These are phyloP conservation scores for Capronia epimyces DNA, from an alignment of 2,329 filamentous ascomycete genomes.

Conservation along the genomic window DNA sequence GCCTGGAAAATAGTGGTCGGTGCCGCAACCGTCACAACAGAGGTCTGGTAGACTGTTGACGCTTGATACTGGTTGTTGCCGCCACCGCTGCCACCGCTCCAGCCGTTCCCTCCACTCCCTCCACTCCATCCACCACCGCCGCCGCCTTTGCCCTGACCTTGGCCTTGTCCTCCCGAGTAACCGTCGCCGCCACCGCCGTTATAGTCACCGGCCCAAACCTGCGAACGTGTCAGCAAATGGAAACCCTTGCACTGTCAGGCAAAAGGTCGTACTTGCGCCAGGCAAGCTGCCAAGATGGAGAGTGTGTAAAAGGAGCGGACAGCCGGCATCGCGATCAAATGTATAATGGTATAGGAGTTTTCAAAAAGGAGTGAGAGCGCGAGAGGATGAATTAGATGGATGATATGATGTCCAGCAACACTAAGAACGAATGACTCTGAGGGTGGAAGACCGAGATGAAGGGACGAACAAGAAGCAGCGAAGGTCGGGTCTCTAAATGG, in stretches of 20 bases:
- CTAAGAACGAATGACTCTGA: constrained; percentile 23
- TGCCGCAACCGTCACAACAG: neutral
- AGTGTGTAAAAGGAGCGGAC: constrained; percentile 24
- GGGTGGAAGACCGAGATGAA: constrained; percentile 10
- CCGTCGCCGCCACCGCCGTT: neutral
- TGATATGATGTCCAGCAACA: constrained; percentile 24
- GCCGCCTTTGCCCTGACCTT: constrained; percentile 7
- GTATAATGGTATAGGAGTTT: neutral
- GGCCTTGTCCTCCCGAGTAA: neutral
- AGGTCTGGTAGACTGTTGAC: neutral
- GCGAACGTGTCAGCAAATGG: neutral
- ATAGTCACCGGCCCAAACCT: constrained; percentile 14
- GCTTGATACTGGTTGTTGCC: neutral
- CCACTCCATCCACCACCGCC: constrained; percentile 4
- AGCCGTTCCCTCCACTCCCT: neutral
- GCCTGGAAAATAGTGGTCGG: constrained; percentile 6
- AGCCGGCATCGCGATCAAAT: constrained; percentile 21
- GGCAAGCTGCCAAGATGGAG: constrained; percentile 26
- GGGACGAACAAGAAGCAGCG: constrained; percentile 7
- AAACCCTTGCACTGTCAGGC: neutral
- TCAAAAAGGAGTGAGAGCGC: constrained; percentile 2
- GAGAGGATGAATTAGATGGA: constrained; percentile 12
- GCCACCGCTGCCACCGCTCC: constrained; percentile 1
- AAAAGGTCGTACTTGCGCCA: constrained; percentile 24
- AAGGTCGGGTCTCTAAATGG: constrained; percentile 20